A percentile compares a stretch with the other conserved stretches of the same genome.
Evolutionary conservation across 2,329 filamentous ascomycete genomes (phyloP).

Genomic region (Stachybotrys chlorohalonatus): DNA sequence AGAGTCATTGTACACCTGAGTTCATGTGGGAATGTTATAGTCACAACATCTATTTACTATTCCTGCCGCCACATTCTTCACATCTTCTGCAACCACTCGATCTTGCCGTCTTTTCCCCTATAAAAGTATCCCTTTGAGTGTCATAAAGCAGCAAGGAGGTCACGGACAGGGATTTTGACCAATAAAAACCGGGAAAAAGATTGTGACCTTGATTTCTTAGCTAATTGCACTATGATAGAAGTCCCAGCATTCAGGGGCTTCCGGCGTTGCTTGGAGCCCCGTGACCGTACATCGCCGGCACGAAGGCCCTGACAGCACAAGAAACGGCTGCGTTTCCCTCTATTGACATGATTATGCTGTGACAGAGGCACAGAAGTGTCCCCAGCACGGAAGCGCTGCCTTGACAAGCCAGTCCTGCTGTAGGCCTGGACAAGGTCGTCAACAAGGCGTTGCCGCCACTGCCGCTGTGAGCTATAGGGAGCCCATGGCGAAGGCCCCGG

Average conservation of each 20-base stretch:
- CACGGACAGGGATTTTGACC: neutral
- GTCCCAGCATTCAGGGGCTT: slow-evolving; percentile 2
- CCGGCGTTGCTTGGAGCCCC: neutral
- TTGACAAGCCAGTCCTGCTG: neutral
- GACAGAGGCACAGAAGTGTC: slow-evolving; percentile 1
- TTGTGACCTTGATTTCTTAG: neutral
- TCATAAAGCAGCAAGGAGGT: neutral
- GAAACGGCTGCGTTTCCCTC: slow-evolving; percentile 2
- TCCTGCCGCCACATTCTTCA: too few relatives aligned
- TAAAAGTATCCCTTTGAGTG: neutral
- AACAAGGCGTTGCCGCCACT: slow-evolving; percentile 3
- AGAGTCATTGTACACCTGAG: too few relatives aligned
- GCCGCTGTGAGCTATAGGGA: neutral
- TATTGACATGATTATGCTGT: slow-evolving; percentile 5
- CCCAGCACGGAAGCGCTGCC: slow-evolving; percentile 1
- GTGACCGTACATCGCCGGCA: neutral
- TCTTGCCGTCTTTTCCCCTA: too few relatives aligned
- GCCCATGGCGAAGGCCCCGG: neutral
- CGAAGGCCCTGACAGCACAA: slow-evolving; percentile 2
- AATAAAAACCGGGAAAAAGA: neutral
- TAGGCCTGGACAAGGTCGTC: slow-evolving; percentile 2
- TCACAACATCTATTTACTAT: too few relatives aligned
- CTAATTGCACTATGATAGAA: slow-evolving; percentile 1
- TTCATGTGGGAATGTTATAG: too few relatives aligned
- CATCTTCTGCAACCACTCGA: too few relatives aligned